Conservation (phyloP, 1,284 basidiomycete genomes). For the Leccinum pachyderme region DNA sequence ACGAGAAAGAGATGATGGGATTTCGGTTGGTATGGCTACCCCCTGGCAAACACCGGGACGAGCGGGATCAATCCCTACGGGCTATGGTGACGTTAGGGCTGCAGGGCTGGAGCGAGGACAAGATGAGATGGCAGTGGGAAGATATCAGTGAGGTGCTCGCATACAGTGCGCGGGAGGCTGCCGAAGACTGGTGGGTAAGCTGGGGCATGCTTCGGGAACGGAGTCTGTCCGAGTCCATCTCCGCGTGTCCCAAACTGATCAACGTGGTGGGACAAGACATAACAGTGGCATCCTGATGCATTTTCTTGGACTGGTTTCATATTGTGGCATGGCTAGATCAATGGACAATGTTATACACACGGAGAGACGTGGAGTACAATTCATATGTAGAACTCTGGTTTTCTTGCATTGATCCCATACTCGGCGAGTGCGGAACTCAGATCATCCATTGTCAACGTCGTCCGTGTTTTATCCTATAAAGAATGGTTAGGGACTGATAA, state of each 20-base stretch:
- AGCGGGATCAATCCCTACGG: slow-evolving; percentile 14
- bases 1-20: slow-evolving; percentile 12
- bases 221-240: slow-evolving; percentile 10
- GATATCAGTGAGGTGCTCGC: slow-evolving; percentile 37
- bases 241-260: not conserved
- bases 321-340: not conserved
- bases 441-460: slow-evolving; percentile 98
- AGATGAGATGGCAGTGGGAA: slow-evolving; percentile 37
- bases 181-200: slow-evolving; percentile 42
- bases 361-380: slow-evolving; percentile 7
- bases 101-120: slow-evolving; percentile 27
- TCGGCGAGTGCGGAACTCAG: slow-evolving; percentile 89
- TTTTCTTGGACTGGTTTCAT: not conserved
- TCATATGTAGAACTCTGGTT: slow-evolving; percentile 86
- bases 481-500: not conserved
- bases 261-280: not conserved
- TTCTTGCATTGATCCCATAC: slow-evolving; percentile 93
- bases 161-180: slow-evolving; percentile 40
- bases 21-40: slow-evolving; percentile 18
- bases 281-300: not conserved
- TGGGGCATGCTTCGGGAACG: slow-evolving; percentile 36
- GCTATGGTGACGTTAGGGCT: slow-evolving; percentile 13
- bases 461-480: slow-evolving; percentile 83
- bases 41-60: slow-evolving; percentile 12
- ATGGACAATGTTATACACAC: not conserved